phyloP scores from a whole-genome alignment of 2,329 filamentous ascomycete genomes.

The Aquanectria penicillioides region DNA sequence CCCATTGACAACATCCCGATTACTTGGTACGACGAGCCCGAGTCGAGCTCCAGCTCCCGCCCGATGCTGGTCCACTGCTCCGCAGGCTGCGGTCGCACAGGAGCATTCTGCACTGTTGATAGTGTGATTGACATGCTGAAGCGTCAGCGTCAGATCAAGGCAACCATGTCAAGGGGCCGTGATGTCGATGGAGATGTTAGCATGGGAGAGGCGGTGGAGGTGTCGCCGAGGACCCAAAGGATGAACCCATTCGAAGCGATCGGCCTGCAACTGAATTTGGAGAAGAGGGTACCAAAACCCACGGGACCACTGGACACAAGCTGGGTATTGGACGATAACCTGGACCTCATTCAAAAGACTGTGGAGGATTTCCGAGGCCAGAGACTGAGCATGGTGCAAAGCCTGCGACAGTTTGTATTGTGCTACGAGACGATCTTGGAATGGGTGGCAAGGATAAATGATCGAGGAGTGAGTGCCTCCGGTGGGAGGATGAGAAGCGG shows the following conservation, averaged over 20 bases:
- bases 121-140: conserved; percentile 97
- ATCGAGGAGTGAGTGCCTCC: conserved; percentile 32
- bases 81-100: conserved; percentile 93
- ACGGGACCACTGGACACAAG: conserved; percentile 54
- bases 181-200: conserved; percentile 56
- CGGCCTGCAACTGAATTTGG: conserved; percentile 26
- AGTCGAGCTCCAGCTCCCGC: conserved; percentile 60
- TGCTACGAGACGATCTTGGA: conserved; percentile 96
- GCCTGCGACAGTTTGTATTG: conserved; percentile 89
- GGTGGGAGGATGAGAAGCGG: conserved; percentile 44
- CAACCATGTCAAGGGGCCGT: conserved; percentile 26
- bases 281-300: conserved; percentile 23
- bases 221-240: conserved; percentile 43
- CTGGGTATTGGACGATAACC: conserved; percentile 76
- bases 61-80: conserved; percentile 95
- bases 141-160: conserved; percentile 69
- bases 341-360: conserved; percentile 85
- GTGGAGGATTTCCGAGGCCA: conserved; percentile 92
- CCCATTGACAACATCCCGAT: conserved; percentile 47
- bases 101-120: conserved; percentile 96
- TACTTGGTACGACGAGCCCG: conserved; percentile 68
- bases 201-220: conserved; percentile 52
- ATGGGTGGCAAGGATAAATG: conserved; percentile 73
- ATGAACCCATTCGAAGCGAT: conserved; percentile 36
- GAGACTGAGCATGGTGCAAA: conserved; percentile 96